Base-by-base conservation (phyloP, 2,329 filamentous ascomycete genomes). In the Neodidymelliopsis sp. region DNA sequence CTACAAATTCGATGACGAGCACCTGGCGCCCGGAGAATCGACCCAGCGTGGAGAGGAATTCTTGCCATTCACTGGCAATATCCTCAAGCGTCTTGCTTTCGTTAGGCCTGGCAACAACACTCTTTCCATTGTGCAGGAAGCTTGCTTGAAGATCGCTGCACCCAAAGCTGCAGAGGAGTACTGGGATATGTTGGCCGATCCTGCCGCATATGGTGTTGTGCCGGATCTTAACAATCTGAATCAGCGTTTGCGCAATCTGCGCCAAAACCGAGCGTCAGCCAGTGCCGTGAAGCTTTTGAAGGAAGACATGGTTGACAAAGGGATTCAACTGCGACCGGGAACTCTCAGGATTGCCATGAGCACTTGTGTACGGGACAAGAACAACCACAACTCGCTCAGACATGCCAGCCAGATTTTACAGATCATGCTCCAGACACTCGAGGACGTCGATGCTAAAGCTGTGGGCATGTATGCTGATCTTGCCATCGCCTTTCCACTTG, bases 161-260 rank as follows among this genome's bases (percentile, higher is more conserved):
- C 83, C 84, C 6, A 79, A 81, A 11, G 73, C 82, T n/a, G 88
- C 85, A n/a, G 74, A 81, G 41, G 80, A 80, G 23, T 97, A 97
- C 72, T 97, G 92, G 92, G 77, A 87, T 13, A 67, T 87, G 5
- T 76, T 97, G 48, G 89, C 87, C 6, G 67, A 71, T 20, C 62
- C 63, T 1, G 69, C 77, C 2, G 72, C 79, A 10, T 80, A 84
- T 67, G 74, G 74, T n/a, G 74, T 97, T 50, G 67, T 76, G 2
- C 91, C 93, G 0, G 92, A 97, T 67, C 63, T 77, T 7, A 80
- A 86, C 55, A 91, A 90, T 66, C 88, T 86, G 74, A 78, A 85
- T 56, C 77, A 79, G 56, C 86, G 90, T 62, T 78, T 97, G 12
- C 81, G 84, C 42, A 70, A 89, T 30, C 80, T 94, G 25, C 83